Conservation (phyloP, 441 rosid genomes). For the Populus hybrid region DNA sequence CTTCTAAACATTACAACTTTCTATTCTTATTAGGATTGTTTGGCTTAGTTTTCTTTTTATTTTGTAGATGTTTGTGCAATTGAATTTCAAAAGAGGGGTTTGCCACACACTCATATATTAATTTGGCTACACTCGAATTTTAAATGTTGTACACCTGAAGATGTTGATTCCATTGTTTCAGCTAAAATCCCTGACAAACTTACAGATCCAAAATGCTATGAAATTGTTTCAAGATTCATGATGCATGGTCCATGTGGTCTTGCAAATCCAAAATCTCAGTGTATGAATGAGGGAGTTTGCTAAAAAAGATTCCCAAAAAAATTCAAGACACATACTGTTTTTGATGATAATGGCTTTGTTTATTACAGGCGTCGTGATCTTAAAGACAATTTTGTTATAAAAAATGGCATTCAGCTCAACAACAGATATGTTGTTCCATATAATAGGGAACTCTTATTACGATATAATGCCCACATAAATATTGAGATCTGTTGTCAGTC, state of each 20-base stretch:
- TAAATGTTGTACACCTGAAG: background rate
- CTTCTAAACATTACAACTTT: background rate
- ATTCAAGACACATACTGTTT: background rate
- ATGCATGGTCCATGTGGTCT: background rate
- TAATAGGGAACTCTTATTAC: no score
- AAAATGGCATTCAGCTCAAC: no score
- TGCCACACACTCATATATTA: background rate
- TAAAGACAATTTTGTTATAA: no score
- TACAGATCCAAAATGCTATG: no score
- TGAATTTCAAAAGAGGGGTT: background rate
- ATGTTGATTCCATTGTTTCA: background rate
- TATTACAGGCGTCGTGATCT: no score
- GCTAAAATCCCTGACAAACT: no score
- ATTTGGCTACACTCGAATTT: background rate
- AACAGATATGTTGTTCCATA: no score
- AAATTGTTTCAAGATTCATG: no score
- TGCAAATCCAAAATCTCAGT: background rate
- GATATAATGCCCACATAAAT: no score
- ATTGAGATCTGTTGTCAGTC: no score
- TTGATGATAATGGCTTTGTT: no score
- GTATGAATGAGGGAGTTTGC: background rate
- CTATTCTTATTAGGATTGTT: background rate
- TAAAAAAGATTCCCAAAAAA: background rate
- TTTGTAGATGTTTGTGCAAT: background rate
- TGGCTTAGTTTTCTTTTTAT: no score